These are phyloP conservation scores for Podaxis pistillaris DNA, from an alignment of 768 basidiomycete genomes.

Conservation along the genomic window DNA sequence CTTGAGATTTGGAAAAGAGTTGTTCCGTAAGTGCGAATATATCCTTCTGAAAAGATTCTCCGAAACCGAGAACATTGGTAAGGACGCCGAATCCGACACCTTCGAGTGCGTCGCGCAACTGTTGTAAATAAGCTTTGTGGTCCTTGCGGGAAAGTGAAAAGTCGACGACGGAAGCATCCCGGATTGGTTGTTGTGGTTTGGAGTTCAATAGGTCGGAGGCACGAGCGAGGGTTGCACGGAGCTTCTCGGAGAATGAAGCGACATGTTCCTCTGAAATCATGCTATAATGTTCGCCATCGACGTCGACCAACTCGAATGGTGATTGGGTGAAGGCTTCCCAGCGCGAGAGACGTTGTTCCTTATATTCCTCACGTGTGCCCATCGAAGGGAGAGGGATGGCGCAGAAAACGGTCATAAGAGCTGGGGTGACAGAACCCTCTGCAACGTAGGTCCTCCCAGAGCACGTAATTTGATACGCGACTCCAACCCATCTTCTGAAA, in stretches of 20 bases:
- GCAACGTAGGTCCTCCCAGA: conserved; percentile 7
- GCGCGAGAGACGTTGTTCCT: neutral
- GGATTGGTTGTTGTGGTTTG: neutral
- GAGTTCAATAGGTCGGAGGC: neutral
- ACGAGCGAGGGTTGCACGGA: conserved; percentile 1
- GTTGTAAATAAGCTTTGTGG: neutral
- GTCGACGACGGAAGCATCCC: neutral
- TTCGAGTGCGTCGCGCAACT: neutral
- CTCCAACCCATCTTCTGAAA: conserved; percentile 7
- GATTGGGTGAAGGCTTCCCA: neutral
- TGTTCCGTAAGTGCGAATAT: neutral
- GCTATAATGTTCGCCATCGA: conserved; percentile 8
- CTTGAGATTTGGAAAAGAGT: conserved; percentile 7
- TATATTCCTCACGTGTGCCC: conserved; percentile 6
- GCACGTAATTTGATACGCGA: conserved; percentile 1
- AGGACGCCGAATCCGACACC: neutral
- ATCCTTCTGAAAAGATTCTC: neutral
- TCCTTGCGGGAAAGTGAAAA: neutral
- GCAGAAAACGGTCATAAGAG: conserved; percentile 7
- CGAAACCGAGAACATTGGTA: conserved; percentile 1
- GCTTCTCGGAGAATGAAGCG: conserved; percentile 4
- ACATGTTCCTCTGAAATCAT: conserved; percentile 9
- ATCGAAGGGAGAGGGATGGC: conserved; percentile 8
- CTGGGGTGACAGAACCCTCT: conserved; percentile 1
- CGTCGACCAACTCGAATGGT: conserved; percentile 5